phyloP scores from a whole-genome alignment of 441 rosid species.

The Hura crepitans region DNA sequence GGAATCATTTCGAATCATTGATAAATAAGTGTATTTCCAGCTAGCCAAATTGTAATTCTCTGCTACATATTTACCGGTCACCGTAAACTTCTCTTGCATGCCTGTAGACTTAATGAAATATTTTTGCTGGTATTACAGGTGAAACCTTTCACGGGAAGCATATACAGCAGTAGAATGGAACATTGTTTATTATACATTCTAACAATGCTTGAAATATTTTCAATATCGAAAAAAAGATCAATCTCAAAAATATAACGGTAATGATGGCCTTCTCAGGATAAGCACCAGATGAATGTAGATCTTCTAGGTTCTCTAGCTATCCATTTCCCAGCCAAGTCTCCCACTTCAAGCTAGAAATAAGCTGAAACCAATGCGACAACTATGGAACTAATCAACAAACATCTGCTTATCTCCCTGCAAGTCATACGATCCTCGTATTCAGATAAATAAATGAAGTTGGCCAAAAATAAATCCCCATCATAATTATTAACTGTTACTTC shows the following conservation, averaged over 20 bases:
- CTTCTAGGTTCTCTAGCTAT: slow-evolving; percentile 11
- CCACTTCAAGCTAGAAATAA: background rate
- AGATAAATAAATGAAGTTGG: slow-evolving; percentile 1
- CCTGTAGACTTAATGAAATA: background rate
- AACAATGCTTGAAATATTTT: background rate
- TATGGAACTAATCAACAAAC: slow-evolving; percentile 4
- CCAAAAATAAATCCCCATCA: background rate
- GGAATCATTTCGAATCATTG: too few species aligned
- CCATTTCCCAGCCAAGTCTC: background rate
- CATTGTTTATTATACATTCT: background rate
- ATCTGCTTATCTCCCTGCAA: slow-evolving; percentile 25
- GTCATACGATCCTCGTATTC: slow-evolving; percentile 8
- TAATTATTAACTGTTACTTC: slow-evolving; percentile 2
- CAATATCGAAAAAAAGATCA: background rate
- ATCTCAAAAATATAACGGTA: background rate
- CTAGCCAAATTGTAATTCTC: too few species aligned
- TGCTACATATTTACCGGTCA: background rate
- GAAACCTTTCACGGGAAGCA: background rate
- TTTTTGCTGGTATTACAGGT: too few species aligned
- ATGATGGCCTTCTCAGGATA: slow-evolving; percentile 8
- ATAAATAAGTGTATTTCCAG: too few species aligned
- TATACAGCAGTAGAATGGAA: background rate
- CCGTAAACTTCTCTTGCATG: background rate
- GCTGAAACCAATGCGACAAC: background rate
- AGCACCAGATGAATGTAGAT: slow-evolving; percentile 21